Conservation (phyloP, 345 rosid species). For the Anacardium occidentale region DNA sequence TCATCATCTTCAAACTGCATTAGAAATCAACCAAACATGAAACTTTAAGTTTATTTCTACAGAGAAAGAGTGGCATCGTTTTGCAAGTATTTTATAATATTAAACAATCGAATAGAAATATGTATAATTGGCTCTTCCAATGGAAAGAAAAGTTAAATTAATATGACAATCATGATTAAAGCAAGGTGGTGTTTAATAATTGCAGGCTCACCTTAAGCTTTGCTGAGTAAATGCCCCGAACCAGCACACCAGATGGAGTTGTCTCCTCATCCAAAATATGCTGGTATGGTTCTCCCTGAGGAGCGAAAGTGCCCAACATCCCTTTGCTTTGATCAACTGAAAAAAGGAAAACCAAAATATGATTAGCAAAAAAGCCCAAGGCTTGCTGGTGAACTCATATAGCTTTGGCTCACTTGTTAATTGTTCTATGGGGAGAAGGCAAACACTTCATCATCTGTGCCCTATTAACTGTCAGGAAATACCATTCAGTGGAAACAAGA, state of each 20-base stretch:
- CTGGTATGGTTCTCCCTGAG: constrained; percentile 46
- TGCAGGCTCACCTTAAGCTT: constrained; percentile 37
- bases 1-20: constrained; percentile 62
- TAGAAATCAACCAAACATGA: not conserved
- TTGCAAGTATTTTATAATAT: no score
- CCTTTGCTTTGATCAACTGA: constrained; percentile 56
- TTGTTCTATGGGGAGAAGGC: not conserved
- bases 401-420: not conserved
- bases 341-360: no score
- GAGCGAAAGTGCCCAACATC: constrained; percentile 67
- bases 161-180: not conserved
- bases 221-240: constrained; percentile 53
- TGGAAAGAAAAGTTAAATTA: not conserved
- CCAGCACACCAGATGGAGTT: constrained; percentile 52
- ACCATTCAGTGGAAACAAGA: no score
- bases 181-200: not conserved
- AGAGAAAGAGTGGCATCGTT: no score
- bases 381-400: not conserved
- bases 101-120: no score
- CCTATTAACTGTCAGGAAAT: no score
- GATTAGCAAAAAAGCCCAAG: no score
- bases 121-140: no score
- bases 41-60: not conserved
- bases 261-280: constrained; percentile 53
- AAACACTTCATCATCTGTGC: not conserved